phyloP scores from a whole-genome alignment of 805 yeast genomes.

The Zygoascus tannicola region DNA sequence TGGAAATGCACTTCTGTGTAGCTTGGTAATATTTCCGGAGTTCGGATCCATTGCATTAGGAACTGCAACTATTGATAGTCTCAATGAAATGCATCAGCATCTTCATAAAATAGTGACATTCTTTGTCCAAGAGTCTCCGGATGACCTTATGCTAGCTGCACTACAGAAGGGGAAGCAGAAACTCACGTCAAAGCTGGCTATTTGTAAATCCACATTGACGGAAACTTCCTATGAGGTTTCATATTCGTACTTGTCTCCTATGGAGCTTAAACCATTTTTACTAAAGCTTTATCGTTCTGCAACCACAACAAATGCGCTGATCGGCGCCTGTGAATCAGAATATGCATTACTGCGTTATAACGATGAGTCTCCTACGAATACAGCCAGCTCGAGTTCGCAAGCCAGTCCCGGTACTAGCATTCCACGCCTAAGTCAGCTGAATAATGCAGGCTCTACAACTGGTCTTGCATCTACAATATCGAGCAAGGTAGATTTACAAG shows the following conservation, averaged over 20 bases:
- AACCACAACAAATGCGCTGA: conserved; percentile 33
- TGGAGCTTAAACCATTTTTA: conserved; percentile 31
- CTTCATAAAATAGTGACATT: conserved; percentile 36
- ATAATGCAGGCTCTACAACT: neutral
- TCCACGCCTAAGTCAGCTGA: neutral
- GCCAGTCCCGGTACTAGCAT: neutral
- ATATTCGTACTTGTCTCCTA: conserved; percentile 39
- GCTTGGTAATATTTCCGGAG: conserved; percentile 40
- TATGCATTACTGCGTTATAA: conserved; percentile 27
- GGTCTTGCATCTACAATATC: neutral
- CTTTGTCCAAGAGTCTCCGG: conserved; percentile 22
- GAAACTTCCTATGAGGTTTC: conserved; percentile 44
- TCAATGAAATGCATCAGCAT: conserved; percentile 32
- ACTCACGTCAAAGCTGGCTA: conserved; percentile 28
- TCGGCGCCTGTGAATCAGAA: conserved; percentile 42
- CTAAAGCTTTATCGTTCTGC: conserved; percentile 27
- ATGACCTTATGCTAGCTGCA: conserved; percentile 23
- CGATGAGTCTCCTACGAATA: too few relatives aligned
- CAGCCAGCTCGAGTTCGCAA: neutral
- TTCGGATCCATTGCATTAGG: conserved; percentile 44
- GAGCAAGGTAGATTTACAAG: neutral
- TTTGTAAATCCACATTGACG: conserved; percentile 33
- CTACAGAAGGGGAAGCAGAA: conserved; percentile 29
- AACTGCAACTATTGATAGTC: conserved; percentile 27
- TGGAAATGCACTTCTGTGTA: conserved; percentile 36